Evolutionary conservation across 495 filamentous ascomycete genomes (phyloP).

Genomic region (Aspergillus indologenus): DNA sequence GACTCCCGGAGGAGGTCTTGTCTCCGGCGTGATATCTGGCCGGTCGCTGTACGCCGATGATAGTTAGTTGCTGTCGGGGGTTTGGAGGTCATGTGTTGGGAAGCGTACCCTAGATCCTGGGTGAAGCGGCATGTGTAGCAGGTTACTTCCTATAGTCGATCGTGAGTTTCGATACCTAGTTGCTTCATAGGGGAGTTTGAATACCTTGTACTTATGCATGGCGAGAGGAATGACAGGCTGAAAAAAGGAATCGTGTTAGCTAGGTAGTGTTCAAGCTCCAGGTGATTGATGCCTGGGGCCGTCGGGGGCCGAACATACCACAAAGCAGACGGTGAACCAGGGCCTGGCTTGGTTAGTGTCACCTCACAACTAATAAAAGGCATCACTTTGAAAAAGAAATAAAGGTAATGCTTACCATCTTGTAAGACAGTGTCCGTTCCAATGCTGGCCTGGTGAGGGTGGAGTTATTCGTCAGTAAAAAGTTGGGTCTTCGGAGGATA

Average conservation of each 20-base stretch:
- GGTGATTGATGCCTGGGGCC: not conserved
- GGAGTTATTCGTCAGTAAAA: constrained; percentile 12
- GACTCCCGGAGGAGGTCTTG: constrained; percentile 33
- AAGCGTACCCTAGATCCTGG: constrained; percentile 47
- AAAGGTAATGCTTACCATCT: constrained; percentile 41
- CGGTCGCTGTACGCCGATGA: constrained; percentile 32
- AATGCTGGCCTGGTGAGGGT: constrained; percentile 42
- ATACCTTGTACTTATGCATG: constrained; percentile 50
- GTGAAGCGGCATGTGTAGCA: constrained; percentile 53
- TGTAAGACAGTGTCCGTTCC: constrained; percentile 50
- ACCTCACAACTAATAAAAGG: too few species aligned
- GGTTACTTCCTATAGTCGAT: constrained; percentile 40
- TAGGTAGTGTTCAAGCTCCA: not conserved
- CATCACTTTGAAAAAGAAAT: not conserved
- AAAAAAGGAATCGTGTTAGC: constrained; percentile 6
- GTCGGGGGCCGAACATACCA: constrained; percentile 34
- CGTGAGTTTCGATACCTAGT: not conserved
- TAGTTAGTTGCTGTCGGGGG: constrained; percentile 8
- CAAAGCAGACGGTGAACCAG: constrained; percentile 54
- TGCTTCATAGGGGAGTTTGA: not conserved
- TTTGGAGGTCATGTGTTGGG: not conserved
- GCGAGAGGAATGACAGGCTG: constrained; percentile 50
- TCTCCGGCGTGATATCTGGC: constrained; percentile 46
- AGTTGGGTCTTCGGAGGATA: constrained; percentile 19
- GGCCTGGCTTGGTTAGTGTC: constrained; percentile 31